Base-by-base conservation (phyloP, 805 yeast genomes). In the Ascoidea rubescens region DNA sequence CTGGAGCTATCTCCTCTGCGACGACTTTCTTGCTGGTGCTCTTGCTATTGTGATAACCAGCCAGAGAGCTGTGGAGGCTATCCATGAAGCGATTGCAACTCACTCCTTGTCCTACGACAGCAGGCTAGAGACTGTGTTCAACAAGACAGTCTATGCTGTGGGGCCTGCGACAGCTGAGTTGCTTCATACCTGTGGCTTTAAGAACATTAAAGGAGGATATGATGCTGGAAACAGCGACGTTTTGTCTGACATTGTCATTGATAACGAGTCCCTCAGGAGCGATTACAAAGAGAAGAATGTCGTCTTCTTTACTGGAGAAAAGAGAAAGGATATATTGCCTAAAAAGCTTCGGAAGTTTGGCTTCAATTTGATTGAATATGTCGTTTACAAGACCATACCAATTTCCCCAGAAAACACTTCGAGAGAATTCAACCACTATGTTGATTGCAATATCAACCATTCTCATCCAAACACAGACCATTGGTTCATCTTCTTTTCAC, bases 401-500 rank as follows among this genome's bases (percentile, higher is more conserved):
- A 67, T 78, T 10, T 14, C 43, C 8, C 8, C 8, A 53, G 64
- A 64, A 0, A 78, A 78, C 51, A 75, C 78, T 5, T 62, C 71
- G 2, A 65, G 63, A 0, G 66, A 75, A 37, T 74, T 74, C 50
- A 48, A 48, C 54, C 28, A 48, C 45, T 32, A 51, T 45, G 12
- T 47, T 50, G 5, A 46, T 51, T 7, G 53, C 57, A 14, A 50
- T 58, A 31, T 48, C 53, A 46, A 48, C 21, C 8, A 37, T 10
- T 14, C 14, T 37, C 8, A 48, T 21, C 51, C 51, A 1, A 58
- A 60, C 5, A 53, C 53, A 0, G 53, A 58, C 14, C 70, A 69
- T 52, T 88, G 96, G 96, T 68, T 89, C 5, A 84, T 90, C 0
- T 84, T 91, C 55, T 91, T 90, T 66, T 87, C 96, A 56, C 95